Evolutionary conservation across 257 asterid genomes (phyloP).

Genomic region (Cordia subcordata): DNA sequence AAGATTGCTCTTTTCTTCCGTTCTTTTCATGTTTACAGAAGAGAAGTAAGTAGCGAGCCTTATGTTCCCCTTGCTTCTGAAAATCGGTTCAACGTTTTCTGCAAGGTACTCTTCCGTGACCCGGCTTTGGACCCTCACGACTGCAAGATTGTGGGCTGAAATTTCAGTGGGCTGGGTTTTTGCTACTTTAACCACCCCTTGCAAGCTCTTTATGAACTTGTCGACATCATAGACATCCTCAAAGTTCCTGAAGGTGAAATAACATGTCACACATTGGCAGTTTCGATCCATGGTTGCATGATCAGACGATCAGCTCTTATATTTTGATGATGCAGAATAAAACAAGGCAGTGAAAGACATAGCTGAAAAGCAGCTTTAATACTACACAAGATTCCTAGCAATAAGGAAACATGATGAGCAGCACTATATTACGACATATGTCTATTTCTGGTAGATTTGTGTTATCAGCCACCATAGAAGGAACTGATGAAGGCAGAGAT

Average conservation of each 20-base stretch:
- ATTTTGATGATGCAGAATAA: background rate
- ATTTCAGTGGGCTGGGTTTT: constrained; percentile 51
- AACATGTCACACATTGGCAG: background rate
- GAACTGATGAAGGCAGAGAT: too few species aligned
- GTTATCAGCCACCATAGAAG: too few species aligned
- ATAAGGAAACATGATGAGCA: too few species aligned
- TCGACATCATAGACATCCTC: constrained; percentile 65
- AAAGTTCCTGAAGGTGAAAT: constrained; percentile 51
- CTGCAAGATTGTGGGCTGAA: constrained; percentile 61
- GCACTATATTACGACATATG: too few species aligned
- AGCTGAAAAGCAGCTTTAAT: too few species aligned
- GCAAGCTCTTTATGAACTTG: constrained; percentile 52
- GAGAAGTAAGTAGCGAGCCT: constrained; percentile 87
- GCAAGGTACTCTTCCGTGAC: constrained; percentile 67
- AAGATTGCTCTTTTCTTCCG: constrained; percentile 41
- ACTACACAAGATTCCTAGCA: too few species aligned
- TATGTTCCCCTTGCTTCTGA: constrained; percentile 69
- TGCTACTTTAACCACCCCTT: constrained; percentile 72
- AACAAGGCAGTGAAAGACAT: too few species aligned
- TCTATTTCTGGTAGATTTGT: too few species aligned
- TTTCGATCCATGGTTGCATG: background rate
- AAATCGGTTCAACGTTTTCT: constrained; percentile 61
- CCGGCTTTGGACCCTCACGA: constrained; percentile 85
- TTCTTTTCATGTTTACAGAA: constrained; percentile 84
- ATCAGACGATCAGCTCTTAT: background rate